Base-by-base conservation (phyloP, 2,329 filamentous ascomycete genomes). In the Ramularia collo-cygni region DNA sequence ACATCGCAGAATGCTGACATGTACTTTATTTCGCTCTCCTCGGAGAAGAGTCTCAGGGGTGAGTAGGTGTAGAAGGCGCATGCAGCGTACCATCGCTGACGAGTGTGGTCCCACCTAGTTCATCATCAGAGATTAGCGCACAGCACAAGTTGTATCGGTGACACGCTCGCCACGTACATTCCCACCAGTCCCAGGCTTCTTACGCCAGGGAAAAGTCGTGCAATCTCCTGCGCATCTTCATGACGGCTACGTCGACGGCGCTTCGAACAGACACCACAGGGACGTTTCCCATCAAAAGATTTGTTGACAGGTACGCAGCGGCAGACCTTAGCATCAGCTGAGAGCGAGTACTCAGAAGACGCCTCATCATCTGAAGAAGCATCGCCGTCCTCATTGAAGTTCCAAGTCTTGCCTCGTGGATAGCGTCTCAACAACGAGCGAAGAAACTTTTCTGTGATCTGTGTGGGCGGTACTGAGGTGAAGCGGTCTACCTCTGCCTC, bases 151-250 rank as follows among this genome's bases (percentile, higher is more conserved):
- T 24, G 10, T 10, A 24, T 6, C 10, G n/a, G n/a, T n/a, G n/a
- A 24, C 21, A 6, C 21, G 10, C 6, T 10, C 10, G 21, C 21
- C 6, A 24, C 21, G 21, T 24, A 24, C 9, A 75, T 54, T 0
- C 71, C 71, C 3, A 73, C 58, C 28, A 76, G 68, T 4, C 72
- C 60, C 3, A 76, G 57, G 42, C 71, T 70, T 1, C 64, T 56
- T 1, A 68, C 67, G 15, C 60, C 61, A 0, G 70, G 70, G 33
- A 76, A 73, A 38, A 56, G 39, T 10, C 41, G 44, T n/a, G 53
- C 42, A n/a, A 59, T 54, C 28, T 53, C 54, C 19, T 42, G 38
- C 5, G 45, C 44, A 19, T 57, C 56, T 15, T 68, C 43, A 27
- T 38, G 27, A 4, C 50, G 43, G 17, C 44, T 38, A 19, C 40